Evolutionary conservation across 1,284 basidiomycete genomes (phyloP).

Genomic region (Naganishia albida): DNA sequence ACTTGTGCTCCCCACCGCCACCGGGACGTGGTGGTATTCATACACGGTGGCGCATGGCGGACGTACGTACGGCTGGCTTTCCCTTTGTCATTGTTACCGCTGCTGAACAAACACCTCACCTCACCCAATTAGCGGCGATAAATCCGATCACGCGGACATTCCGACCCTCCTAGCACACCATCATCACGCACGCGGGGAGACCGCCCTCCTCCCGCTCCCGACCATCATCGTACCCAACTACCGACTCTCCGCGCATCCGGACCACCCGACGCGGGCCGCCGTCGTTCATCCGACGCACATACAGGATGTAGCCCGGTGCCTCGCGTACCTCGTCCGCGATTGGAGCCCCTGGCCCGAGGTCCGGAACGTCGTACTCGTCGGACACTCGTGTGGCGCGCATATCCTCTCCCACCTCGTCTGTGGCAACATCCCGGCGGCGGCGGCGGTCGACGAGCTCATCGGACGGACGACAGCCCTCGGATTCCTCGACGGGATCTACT

Average conservation of each 20-base stretch:
- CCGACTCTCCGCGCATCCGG: conserved; percentile 31
- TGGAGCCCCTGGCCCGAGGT: neutral
- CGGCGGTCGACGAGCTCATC: no score
- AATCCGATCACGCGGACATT: conserved; percentile 32
- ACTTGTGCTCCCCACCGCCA: no score
- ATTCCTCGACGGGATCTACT: conserved; percentile 34
- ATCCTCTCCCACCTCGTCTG: conserved; percentile 31
- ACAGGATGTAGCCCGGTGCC: conserved; percentile 11
- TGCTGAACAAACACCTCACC: neutral
- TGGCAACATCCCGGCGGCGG: conserved; percentile 2
- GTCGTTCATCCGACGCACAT: conserved; percentile 31
- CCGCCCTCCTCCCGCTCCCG: neutral
- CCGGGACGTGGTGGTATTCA: conserved; percentile 22
- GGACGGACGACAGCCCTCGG: conserved; percentile 6
- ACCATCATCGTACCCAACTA: conserved; percentile 33
- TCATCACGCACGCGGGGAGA: neutral
- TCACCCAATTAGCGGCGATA: conserved; percentile 29
- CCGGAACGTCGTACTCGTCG: conserved; percentile 23
- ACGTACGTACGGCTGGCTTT: no score
- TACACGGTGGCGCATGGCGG: conserved; percentile 36
- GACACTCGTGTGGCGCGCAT: conserved; percentile 34
- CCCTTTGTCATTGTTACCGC: no score
- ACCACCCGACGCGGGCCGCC: conserved; percentile 24
- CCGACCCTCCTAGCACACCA: conserved; percentile 3
- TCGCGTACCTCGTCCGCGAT: neutral